Base-by-base conservation (phyloP, 2,329 filamentous ascomycete species). In the Nothophoma quercina region DNA sequence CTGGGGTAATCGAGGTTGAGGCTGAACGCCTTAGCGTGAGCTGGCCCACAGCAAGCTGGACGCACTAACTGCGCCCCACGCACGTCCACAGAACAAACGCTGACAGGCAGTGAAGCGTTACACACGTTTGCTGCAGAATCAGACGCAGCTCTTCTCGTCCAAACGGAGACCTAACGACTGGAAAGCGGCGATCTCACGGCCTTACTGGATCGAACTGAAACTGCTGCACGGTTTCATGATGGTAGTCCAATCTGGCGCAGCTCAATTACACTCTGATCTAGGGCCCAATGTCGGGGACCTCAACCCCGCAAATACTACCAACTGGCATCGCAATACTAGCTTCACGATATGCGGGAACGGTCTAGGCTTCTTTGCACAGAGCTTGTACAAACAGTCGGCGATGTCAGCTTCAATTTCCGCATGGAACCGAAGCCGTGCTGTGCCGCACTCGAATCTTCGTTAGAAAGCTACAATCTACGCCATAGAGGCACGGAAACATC, bases 11-110 rank as follows among this genome's bases (percentile, higher is more conserved):
- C 32, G 46, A 42, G 4, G 23, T 28, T 45, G 48, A 41, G 49
- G 49, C 49, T 52, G 42, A 51, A 51, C 23, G 47, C 47, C 33
- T 51, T 50, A 50, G 39, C 26, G 35, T 45, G 29, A 19, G 41
- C 41, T 51, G 47, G 33, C 9, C 35, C 19, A 15, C 25, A 46
- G 42, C 41, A 21, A 46, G 42, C 42, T 41, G 19, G 25, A 16
- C 32, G 42, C 21, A 36, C 26, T 19, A 12, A 46, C 49, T 52
- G 42, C 49, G 36, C 49, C 35, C n/a, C 49, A 23, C 30, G 8
- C 21, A 25, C 15, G 7, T 51, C 35, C 26, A 22, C 33, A 42
- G n/a, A 47, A 43, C 46, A 38, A 23, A n/a, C n/a, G n/a, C n/a
- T n/a, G n/a, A n/a, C n/a, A n/a, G n/a, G n/a, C 15, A 36, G 9